Evolutionary conservation across 768 basidiomycete genomes (phyloP).

Genomic region (Amanita molliuscula): DNA sequence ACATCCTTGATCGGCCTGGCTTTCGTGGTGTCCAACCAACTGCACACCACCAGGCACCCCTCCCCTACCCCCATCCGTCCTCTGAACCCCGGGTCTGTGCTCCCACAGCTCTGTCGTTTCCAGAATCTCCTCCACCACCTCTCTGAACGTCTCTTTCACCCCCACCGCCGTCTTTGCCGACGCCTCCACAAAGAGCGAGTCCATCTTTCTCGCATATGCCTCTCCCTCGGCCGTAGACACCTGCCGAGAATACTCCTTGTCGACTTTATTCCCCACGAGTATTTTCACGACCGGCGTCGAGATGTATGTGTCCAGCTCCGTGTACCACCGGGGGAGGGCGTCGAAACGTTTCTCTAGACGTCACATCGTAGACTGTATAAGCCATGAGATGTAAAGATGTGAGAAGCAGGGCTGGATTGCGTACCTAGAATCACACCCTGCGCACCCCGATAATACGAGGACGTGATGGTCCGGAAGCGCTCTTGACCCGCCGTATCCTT

Average conservation of each 20-base stretch:
- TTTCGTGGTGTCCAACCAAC: slow-evolving; percentile 26
- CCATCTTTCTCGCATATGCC: slow-evolving; percentile 73
- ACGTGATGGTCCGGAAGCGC: slow-evolving; percentile 91
- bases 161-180: slow-evolving; percentile 87
- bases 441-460: slow-evolving; percentile 87
- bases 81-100: slow-evolving; percentile 17
- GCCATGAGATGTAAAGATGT: no score
- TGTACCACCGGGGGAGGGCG: slow-evolving; percentile 86
- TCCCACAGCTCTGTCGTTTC: slow-evolving; percentile 81
- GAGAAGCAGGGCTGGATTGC: slow-evolving; percentile 1
- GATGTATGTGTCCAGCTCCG: slow-evolving; percentile 91
- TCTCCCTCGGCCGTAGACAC: slow-evolving; percentile 72
- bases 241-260: slow-evolving; percentile 91
- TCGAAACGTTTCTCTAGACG: slow-evolving; percentile 92
- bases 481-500: slow-evolving; percentile 97
- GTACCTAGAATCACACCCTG: slow-evolving; percentile 73
- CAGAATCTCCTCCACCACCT: slow-evolving; percentile 74
- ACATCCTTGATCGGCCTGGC: slow-evolving; percentile 16
- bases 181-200: slow-evolving; percentile 82
- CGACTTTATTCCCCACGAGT: slow-evolving; percentile 90
- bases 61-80: slow-evolving; percentile 29
- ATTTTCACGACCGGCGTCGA: slow-evolving; percentile 83
- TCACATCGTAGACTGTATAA: slow-evolving; percentile 82
- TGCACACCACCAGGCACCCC: slow-evolving; percentile 44
- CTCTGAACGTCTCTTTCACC: slow-evolving; percentile 62